Percentiles rank a stretch among this genome's conserved stretches.
Conservation (phyloP, 163 green algal species). For the Coccomyxa subellipsoidea region DNA sequence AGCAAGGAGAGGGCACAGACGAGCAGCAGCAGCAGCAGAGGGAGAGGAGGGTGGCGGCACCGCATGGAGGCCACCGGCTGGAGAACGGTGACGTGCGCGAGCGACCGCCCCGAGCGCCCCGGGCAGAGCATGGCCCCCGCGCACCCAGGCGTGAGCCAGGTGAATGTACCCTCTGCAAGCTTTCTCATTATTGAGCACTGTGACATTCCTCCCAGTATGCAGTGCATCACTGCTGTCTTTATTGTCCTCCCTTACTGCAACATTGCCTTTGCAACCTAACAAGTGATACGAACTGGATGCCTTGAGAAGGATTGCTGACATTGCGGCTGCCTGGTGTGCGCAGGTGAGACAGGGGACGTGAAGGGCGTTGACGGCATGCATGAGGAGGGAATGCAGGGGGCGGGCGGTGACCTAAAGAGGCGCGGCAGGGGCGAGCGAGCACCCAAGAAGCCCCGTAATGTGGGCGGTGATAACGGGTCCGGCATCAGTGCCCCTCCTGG, state of each 20-base stretch:
- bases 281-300: too few relatives aligned
- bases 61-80: not conserved
- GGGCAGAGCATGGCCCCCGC: not conserved
- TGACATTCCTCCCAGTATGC: too few relatives aligned
- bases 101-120: too few relatives aligned
- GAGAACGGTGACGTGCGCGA: not conserved
- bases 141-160: not conserved
- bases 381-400: not conserved
- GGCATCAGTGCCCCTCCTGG: not conserved
- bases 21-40: not conserved
- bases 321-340: not conserved
- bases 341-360: not conserved
- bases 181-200: too few relatives aligned
- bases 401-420: not conserved
- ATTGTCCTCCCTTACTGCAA: too few relatives aligned
- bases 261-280: too few relatives aligned
- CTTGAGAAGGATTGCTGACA: too few relatives aligned
- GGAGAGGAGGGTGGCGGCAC: not conserved
- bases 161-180: too few relatives aligned
- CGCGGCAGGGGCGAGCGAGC: not conserved
- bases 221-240: too few relatives aligned
- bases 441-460: not conserved
- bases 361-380: not conserved
- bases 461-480: not conserved
- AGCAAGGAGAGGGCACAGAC: not conserved